phyloP scores from a whole-genome alignment of 2,329 filamentous ascomycete species.

The Dactylella cylindrospora region DNA sequence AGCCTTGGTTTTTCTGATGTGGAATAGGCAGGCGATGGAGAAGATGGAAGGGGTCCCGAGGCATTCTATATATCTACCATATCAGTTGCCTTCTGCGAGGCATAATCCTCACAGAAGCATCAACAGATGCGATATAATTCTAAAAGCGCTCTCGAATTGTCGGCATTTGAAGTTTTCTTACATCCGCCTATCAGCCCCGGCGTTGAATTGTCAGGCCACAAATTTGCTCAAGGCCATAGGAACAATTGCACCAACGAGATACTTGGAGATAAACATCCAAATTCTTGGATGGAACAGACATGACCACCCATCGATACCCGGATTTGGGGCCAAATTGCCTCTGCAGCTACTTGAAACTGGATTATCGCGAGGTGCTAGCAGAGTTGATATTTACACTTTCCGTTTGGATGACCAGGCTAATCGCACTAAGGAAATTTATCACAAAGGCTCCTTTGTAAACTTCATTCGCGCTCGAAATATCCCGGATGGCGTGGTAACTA shows the following conservation, averaged over 20 bases:
- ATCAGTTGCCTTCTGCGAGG: conserved; percentile 3
- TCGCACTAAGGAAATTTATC: conserved; percentile 7
- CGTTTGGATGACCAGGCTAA: conserved; percentile 13
- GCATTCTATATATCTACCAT: conserved; percentile 14
- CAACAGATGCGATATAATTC: conserved; percentile 19
- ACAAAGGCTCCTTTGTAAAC: conserved; percentile 18
- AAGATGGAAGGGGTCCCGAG: conserved; percentile 6
- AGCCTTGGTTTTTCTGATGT: conserved; percentile 14
- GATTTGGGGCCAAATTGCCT: conserved; percentile 20
- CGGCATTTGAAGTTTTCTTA: conserved; percentile 24
- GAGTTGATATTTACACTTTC: conserved; percentile 27
- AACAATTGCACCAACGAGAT: conserved; percentile 31
- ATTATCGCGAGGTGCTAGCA: conserved; percentile 18
- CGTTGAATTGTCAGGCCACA: conserved; percentile 2
- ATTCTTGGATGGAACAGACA: conserved; percentile 18
- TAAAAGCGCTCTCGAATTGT: conserved; percentile 20
- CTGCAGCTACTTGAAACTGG: conserved; percentile 15
- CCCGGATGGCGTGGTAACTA: conserved; percentile 11
- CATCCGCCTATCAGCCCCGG: conserved; percentile 16
- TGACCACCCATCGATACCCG: conserved; percentile 10
- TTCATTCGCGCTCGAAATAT: conserved; percentile 23
- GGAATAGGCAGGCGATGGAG: conserved; percentile 34
- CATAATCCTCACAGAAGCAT: conserved; percentile 19
- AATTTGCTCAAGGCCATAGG: conserved; percentile 14
- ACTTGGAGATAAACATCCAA: conserved; percentile 29